A percentile compares a stretch with the other conserved stretches of the same genome.
Evolutionary conservation across 257 asterid species (phyloP).

Genomic region (Solanum tacnaense): DNA sequence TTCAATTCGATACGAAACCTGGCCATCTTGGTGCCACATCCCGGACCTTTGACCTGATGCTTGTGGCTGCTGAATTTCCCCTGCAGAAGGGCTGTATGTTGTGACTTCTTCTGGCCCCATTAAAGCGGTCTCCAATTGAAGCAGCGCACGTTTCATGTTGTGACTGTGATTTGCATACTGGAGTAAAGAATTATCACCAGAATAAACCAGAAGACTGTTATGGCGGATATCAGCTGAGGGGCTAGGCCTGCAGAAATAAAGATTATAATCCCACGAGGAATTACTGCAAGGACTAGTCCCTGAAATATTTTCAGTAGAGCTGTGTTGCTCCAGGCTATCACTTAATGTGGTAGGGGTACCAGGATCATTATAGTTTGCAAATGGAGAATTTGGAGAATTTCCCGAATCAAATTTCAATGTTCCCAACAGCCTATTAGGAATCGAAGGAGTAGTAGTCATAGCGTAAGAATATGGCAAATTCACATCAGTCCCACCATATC

Average conservation of each 20-base stretch:
- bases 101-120: constrained; percentile 57
- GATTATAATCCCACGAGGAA: constrained; percentile 41
- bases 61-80: constrained; percentile 29
- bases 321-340: constrained; percentile 48
- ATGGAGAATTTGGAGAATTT: constrained; percentile 72
- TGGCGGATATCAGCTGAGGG: constrained; percentile 22
- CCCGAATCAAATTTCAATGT: constrained; percentile 45
- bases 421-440: constrained; percentile 33
- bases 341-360: constrained; percentile 25
- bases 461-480: constrained; percentile 17
- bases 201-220: constrained; percentile 14
- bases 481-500: constrained; percentile 14
- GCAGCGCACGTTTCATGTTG: constrained; percentile 40
- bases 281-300: constrained; percentile 39
- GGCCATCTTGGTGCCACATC: constrained; percentile 34
- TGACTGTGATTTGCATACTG: constrained; percentile 30
- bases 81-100: constrained; percentile 22
- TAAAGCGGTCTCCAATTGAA: constrained; percentile 55
- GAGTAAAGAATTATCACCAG: constrained; percentile 14
- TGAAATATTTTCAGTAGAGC: constrained; percentile 45
- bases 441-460: constrained; percentile 31
- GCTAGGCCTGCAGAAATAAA: constrained; percentile 28
- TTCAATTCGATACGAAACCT: constrained; percentile 16
- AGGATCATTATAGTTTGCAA: constrained; percentile 40
- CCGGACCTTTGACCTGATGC: constrained; percentile 36